phyloP scores from a whole-genome alignment of 2,329 filamentous ascomycete species.

The Venturia nashicola region DNA sequence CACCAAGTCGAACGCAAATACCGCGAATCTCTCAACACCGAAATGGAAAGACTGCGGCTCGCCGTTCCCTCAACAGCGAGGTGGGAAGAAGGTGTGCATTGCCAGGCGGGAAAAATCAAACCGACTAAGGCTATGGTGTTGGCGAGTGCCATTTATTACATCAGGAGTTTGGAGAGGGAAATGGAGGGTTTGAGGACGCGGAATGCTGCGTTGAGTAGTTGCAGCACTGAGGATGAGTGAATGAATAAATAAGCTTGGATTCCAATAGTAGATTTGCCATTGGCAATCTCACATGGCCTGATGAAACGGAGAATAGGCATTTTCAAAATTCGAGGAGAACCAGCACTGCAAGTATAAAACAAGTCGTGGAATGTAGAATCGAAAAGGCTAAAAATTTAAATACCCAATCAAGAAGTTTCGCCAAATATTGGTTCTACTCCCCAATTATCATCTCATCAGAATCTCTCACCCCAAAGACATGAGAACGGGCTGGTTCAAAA shows the following conservation, averaged over 20 bases:
- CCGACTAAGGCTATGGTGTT: constrained; percentile 33
- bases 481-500: too few relatives aligned
- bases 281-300: too few relatives aligned
- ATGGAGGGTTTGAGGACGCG: constrained; percentile 26
- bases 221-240: neutral
- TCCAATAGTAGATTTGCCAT: too few relatives aligned
- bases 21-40: constrained; percentile 33
- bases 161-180: constrained; percentile 33
- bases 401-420: too few relatives aligned
- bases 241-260: neutral
- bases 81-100: constrained; percentile 17
- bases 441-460: too few relatives aligned
- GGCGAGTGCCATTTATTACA: constrained; percentile 32
- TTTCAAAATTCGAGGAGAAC: too few relatives aligned
- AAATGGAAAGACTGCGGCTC: constrained; percentile 29
- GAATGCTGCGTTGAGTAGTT: constrained; percentile 15
- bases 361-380: too few relatives aligned
- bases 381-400: too few relatives aligned
- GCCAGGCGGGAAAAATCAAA: constrained; percentile 20
- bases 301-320: too few relatives aligned
- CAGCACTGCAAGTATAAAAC: too few relatives aligned
- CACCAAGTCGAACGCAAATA: constrained; percentile 35
- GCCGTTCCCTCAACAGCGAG: constrained; percentile 19
- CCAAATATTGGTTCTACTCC: too few relatives aligned
- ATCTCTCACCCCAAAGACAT: too few relatives aligned